These are phyloP conservation scores for Jamesozyma gamospora DNA, from an alignment of 805 yeast species.

Conservation along the genomic window DNA sequence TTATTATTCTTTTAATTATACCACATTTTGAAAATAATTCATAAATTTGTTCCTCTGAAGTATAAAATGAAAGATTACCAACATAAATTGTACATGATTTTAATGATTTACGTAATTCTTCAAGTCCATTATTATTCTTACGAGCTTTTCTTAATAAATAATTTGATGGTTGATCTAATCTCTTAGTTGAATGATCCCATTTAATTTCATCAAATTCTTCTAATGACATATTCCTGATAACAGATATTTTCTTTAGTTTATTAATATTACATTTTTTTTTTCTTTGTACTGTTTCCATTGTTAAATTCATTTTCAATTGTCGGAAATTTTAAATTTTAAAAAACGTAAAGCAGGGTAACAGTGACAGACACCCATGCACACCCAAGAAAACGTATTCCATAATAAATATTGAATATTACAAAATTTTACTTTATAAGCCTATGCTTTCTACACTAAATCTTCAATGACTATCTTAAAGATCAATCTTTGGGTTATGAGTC, in stretches of 20 bases:
- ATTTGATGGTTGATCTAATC: constrained; percentile 63
- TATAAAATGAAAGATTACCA: constrained; percentile 80
- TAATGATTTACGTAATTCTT: constrained; percentile 56
- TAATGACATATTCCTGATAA: constrained; percentile 7
- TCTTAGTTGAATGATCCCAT: constrained; percentile 53
- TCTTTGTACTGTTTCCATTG: background rate
- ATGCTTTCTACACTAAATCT: too few relatives aligned
- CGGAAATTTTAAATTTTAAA: too few relatives aligned
- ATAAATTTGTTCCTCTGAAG: constrained; percentile 89
- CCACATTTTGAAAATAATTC: constrained; percentile 84
- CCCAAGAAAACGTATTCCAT: too few relatives aligned
- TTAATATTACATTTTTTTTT: background rate
- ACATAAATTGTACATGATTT: constrained; percentile 74
- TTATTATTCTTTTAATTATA: constrained; percentile 63
- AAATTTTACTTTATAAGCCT: too few relatives aligned
- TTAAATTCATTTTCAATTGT: background rate
- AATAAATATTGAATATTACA: too few relatives aligned
- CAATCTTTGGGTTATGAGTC: too few relatives aligned
- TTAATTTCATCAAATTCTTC: constrained; percentile 45
- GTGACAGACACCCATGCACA: too few relatives aligned
- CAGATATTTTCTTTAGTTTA: background rate
- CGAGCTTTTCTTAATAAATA: constrained; percentile 61
- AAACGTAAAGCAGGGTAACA: too few relatives aligned
- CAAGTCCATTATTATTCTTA: constrained; percentile 39
- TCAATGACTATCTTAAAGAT: too few relatives aligned